Conservation (phyloP, 2,329 filamentous ascomycete species). For the Hypoxylon sp. region DNA sequence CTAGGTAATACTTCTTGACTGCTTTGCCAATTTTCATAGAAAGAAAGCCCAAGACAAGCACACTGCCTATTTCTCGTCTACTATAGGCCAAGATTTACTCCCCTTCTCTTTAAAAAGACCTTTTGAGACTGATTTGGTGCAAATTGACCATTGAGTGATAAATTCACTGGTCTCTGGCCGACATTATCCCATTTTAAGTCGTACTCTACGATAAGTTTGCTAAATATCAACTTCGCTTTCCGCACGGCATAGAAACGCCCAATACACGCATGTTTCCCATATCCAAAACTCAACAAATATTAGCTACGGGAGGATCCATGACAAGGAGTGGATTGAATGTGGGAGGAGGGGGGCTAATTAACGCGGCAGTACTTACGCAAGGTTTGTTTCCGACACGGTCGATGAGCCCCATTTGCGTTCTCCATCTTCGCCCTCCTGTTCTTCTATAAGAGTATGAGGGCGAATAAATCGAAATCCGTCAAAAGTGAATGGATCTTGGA, state of each 20-base stretch:
- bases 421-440: neutral
- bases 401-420: neutral
- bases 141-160: neutral
- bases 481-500: too few relatives aligned
- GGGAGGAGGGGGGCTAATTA: neutral
- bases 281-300: slow-evolving; percentile 8
- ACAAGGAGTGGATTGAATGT: too few relatives aligned
- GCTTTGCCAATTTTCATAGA: too few relatives aligned
- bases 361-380: slow-evolving; percentile 3
- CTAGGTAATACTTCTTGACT: too few relatives aligned
- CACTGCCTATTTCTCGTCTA: too few relatives aligned
- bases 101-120: too few relatives aligned
- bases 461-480: neutral
- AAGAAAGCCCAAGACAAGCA: too few relatives aligned
- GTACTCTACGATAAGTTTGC: neutral
- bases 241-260: slow-evolving; percentile 12
- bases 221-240: slow-evolving; percentile 9
- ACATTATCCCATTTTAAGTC: neutral
- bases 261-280: slow-evolving; percentile 1
- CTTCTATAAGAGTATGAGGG: too few relatives aligned
- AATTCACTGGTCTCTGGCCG: neutral
- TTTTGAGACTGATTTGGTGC: neutral
- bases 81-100: too few relatives aligned
- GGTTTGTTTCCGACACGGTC: slow-evolving; percentile 3
- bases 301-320: too few relatives aligned